These are phyloP conservation scores for Trebouxia sp. DNA, from an alignment of 139 green algal genomes.

Conservation along the genomic window DNA sequence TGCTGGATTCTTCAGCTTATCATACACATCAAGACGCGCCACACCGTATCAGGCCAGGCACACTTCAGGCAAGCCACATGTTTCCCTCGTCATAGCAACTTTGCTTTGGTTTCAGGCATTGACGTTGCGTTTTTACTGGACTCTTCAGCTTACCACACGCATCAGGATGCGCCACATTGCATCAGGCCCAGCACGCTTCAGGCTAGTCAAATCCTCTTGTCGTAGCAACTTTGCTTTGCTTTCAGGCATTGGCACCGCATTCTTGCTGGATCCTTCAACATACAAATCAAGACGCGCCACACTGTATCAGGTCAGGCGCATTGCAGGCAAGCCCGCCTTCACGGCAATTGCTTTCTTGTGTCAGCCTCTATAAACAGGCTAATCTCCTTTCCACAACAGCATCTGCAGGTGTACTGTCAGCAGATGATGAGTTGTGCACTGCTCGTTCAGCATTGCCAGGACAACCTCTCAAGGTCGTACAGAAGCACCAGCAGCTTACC, in stretches of 20 bases:
- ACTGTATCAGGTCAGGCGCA: constrained; percentile 57
- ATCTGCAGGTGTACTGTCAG: too few species aligned
- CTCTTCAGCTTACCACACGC: constrained; percentile 66
- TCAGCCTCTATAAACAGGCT: too few species aligned
- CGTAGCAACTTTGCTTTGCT: not conserved
- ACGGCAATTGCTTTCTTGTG: too few species aligned
- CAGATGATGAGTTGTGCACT: too few species aligned
- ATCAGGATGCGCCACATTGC: constrained; percentile 46
- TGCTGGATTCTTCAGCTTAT: constrained; percentile 67
- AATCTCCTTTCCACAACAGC: too few species aligned
- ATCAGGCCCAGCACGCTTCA: constrained; percentile 69
- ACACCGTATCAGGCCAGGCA: constrained; percentile 57
- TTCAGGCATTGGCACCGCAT: constrained; percentile 70
- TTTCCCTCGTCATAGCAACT: not conserved
- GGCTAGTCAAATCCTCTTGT: constrained; percentile 24
- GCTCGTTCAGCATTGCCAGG: too few species aligned
- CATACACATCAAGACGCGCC: constrained; percentile 60
- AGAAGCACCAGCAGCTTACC: too few species aligned
- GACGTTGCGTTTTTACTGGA: constrained; percentile 74
- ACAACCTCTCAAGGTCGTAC: too few species aligned
- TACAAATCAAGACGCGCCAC: constrained; percentile 57
- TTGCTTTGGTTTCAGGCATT: constrained; percentile 47
- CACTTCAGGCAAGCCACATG: constrained; percentile 54
- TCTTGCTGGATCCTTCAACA: constrained; percentile 58
- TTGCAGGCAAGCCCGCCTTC: constrained; percentile 51